Evolutionary conservation across 805 yeast species (phyloP), one percentile per base, ranked within the genome.

Genomic region (Hanseniaspora vineae): DNA sequence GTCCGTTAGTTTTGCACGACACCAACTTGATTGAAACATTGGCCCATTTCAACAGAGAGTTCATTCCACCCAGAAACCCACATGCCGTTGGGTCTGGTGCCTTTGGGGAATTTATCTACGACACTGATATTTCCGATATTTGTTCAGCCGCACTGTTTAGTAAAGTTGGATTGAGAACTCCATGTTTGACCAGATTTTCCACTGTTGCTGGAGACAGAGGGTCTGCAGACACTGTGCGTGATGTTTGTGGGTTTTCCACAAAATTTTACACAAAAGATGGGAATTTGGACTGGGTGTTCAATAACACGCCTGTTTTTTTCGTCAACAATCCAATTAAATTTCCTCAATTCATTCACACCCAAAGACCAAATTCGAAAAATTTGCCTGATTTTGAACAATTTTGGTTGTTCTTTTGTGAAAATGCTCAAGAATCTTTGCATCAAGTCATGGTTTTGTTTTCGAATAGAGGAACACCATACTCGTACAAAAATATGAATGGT

Each of bases 1-100:
- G 95, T 35, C 95, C 95, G 6, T 66, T 85, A 54, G 68, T 86
- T 51, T 67, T 86, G 58, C 95, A 86, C 63, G 95, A 86, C 63
- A 81, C 83, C 67, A 80, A 80, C 61, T 68, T 86, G 66, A 73
- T 86, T 57, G 95, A 86, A 58, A 75, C 86, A 2, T 66, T 86
- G 49, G 89, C 95, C 18, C 95, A 85, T 65, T 86, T 86, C 58
- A 94, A 84, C 67, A 74, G 95, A 55, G 96, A 86, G 67, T 72
- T 95, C 66, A 82, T 86, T 54, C 95, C 95, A 12, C 95, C 87
- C 69, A 75, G 96, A 67, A 95, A 86, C 49, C 95, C 87, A 35
- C 96, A 86, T 61, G 96, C 96, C 47, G 86, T 86, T 64, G 96
- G 95, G 55, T 83, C 89, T 13, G 96, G 96, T 60, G 95, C 95